Evolutionary conservation across 805 yeast species (phyloP), one percentile per base, ranked within the genome.

Genomic region (Pichia kluyveri): DNA sequence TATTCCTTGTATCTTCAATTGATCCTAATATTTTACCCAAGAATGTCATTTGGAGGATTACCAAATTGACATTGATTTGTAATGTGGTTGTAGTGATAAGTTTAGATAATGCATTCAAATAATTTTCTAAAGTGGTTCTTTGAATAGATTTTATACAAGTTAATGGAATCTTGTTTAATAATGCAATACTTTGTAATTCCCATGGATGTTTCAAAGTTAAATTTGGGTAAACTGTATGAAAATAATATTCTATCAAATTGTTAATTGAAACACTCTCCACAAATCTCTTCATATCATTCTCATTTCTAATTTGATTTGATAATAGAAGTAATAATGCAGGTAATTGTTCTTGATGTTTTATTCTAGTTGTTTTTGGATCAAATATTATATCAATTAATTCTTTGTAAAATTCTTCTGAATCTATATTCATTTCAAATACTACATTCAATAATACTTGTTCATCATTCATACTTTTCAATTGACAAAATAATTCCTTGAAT

Each of bases 171-270:
- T 48, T 50, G 11, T 46, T 50, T 1, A 52, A 30, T 19, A 52
- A 34, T 7, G 28, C 36, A 26, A 52, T 52, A 14, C 53, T 50
- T 26, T 52, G 55, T 34, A 52, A 39, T 12, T 50, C 51, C 53
- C 53, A 52, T 30, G 52, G 53, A 26, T 37, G 37, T 6, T 46
- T 19, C 5, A 52, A 27, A 10, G 44, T 36, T n/a, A 50, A 41
- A 8, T 31, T 15, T 2, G 46, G 47, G 36, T 48, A 51, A 3
- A 46, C 19, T 4, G 34, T 27, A 11, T n/a, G 23, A 27, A 52
- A 52, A 46, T 50, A 52, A 4, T 19, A 18, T 9, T 43, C n/a
- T 3, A 42, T 26, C 27, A 52, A 42, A 5, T 18, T 28, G 7
- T 27, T n/a, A 3, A 40, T 32, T 2, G 47, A 27, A 12, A 50